Evolutionary conservation across 768 basidiomycete genomes (phyloP), one percentile per base, ranked within the genome.

Genomic region (Pleurotus djamor): DNA sequence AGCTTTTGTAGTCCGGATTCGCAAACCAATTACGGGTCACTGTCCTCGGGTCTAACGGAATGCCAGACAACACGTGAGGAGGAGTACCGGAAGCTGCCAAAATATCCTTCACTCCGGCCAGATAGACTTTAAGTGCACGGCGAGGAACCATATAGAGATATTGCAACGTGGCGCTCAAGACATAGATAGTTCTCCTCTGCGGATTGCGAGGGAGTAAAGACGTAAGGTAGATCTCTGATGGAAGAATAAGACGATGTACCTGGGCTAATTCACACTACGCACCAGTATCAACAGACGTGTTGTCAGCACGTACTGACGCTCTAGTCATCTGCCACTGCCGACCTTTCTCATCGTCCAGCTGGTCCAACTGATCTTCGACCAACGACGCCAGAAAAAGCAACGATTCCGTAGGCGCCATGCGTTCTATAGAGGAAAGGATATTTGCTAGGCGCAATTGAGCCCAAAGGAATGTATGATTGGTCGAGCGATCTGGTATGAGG

Each of bases 121-220:
- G 58, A 0, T 68, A 62, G 0, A 61, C 58, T 13, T 59, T 47
- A 9, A 64, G 62, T 4, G 67, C 67, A 1, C 63, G 51, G 3
- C 61, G 65, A 1, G 68, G 64, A 5, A 64, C 48, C 48, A 68
- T 65, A 41, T 61, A 70, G 2, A 71, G 57, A 33, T 66, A 58
- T 21, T 62, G 48, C 48, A 69, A 48, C 4, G 69, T 60, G 12
- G 67, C 56, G 0, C 63, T 61, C 2, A 64, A 35, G 36, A 54
- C 14, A 48, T 32, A 4, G 4, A 41, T 13, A 13, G 60, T 14
- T 21, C n/a, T 17, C 16, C 21, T 13, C 16, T 17, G 13, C 13
- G 13, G 17, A 21, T 28, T 50, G 17, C n/a, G 48, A 12, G 33
- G 13, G 16, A 50, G 13, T 28, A 28, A 17, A 13, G 12, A 21